Conservation (phyloP, 805 yeast genomes). For the Candida wancherniae region DNA sequence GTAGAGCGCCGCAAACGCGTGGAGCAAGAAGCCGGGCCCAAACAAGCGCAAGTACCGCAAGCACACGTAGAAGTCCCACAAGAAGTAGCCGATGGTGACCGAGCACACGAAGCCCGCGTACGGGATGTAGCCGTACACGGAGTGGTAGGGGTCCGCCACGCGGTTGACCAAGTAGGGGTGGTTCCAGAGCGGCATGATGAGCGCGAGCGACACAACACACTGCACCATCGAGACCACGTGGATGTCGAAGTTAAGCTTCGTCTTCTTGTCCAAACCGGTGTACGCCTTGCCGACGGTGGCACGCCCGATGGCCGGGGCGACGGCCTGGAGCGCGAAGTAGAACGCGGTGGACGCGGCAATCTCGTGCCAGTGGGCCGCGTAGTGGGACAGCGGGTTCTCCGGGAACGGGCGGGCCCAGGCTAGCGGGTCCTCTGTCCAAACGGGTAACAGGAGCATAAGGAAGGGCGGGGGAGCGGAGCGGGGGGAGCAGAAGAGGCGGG, state of each 20-base stretch:
- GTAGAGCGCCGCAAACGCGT: conserved; percentile 75
- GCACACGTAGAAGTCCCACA: conserved; percentile 85
- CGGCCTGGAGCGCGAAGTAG: conserved; percentile 51
- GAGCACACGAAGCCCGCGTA: conserved; percentile 71
- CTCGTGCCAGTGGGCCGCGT: conserved; percentile 71
- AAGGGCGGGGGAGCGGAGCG: too few relatives aligned
- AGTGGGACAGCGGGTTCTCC: conserved; percentile 35
- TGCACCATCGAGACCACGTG: conserved; percentile 89
- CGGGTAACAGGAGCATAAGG: conserved; percentile 18
- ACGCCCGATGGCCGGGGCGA: conserved; percentile 50
- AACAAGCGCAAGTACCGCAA: conserved; percentile 56
- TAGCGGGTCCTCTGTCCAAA: conserved; percentile 38
- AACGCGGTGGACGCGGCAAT: conserved; percentile 53
- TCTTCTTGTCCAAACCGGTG: conserved; percentile 39
- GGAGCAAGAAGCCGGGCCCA: conserved; percentile 78
- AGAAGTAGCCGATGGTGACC: conserved; percentile 75
- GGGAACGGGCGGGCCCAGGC: conserved; percentile 45
- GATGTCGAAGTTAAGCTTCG: conserved; percentile 75
- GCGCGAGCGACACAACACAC: conserved; percentile 56
- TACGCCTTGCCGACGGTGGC: conserved; percentile 51
- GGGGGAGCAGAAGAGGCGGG: too few relatives aligned
- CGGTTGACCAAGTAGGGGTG: conserved; percentile 43
- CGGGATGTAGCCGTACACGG: conserved; percentile 65
- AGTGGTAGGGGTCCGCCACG: conserved; percentile 35
- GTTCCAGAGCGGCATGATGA: conserved; percentile 61